Base-by-base conservation (phyloP, 495 filamentous ascomycete species). In the Neurospora terricola region DNA sequence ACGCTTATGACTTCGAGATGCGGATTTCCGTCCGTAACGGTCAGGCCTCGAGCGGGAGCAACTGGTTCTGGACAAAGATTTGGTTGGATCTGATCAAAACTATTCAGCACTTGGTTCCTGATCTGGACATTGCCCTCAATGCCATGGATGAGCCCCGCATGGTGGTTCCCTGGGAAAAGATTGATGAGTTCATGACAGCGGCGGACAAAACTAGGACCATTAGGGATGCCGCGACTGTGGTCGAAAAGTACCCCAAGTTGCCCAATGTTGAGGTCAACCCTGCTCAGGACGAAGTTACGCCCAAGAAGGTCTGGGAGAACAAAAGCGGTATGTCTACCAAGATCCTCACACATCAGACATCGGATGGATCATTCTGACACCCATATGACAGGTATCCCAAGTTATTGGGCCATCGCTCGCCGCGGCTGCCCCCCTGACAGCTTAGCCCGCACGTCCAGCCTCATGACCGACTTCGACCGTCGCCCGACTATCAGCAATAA, bases 81-180 rank as follows among this genome's bases (percentile, higher is more conserved):
- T 87, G 91, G 83, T 73, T 87, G 66, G 78, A 84, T 36, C 82
- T 92, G 77, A 85, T 92, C 36, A 74, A 85, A 48, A 86, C 83
- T 0, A 84, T 93, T 69, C 84, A 87, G 40, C 82, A 88, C 72
- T 77, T 89, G 72, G 78, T 93, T 36, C 91, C 91, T 21, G 90
- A 93, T 78, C 89, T 93, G 88, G 90, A 91, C 74, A 83, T 93
- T 68, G 86, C 90, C 5, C 83, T 92, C 76, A 93, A 93, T 76
- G 82, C 85, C 2, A 87, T 91, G 83, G 91, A 93, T 75, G 90
- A 93, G 76, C 91, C 91, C 36, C 82, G 91, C 62, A 79, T 92
- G 3, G 85, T 92, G 8, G 87, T 88, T 2, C 86, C 88, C 21
- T 92, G 88, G 87, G 90, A 93, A 72, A 84, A 87, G 11, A 87